Percentiles rank a stretch among this genome's conserved stretches.
These are phyloP conservation scores for Suillus brevipes DNA, from an alignment of 768 basidiomycete species.

Conservation along the genomic window DNA sequence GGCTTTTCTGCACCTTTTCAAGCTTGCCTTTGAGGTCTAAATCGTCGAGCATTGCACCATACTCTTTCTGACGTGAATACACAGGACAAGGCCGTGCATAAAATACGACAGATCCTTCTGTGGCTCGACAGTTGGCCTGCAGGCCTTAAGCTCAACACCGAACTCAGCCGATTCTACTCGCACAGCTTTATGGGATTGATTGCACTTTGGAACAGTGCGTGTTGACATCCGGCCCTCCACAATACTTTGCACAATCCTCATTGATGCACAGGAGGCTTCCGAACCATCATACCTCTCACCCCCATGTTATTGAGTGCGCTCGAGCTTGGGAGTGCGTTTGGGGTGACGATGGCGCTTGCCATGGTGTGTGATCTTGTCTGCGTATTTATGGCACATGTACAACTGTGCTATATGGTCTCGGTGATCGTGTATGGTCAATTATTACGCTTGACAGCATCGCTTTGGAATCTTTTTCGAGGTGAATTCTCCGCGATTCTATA, in stretches of 20 bases:
- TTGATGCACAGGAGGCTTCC: conserved; percentile 17
- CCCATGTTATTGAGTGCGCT: conserved; percentile 33
- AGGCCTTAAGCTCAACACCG: conserved; percentile 93
- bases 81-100: conserved; percentile 25
- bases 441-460: conserved; percentile 55
- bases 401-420: conserved; percentile 65
- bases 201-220: conserved; percentile 72
- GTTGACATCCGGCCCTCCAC: neutral
- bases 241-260: neutral
- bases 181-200: conserved; percentile 66
- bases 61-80: conserved; percentile 1
- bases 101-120: conserved; percentile 52
- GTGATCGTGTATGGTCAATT: conserved; percentile 61
- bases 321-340: conserved; percentile 40
- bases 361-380: conserved; percentile 65
- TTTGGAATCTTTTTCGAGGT: conserved; percentile 95
- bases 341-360: conserved; percentile 68
- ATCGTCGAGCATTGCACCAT: neutral
- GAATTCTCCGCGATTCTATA: conserved; percentile 13
- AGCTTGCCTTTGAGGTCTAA: conserved; percentile 42
- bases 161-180: conserved; percentile 86
- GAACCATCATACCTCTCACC: conserved; percentile 28
- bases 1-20: conserved; percentile 43
- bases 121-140: conserved; percentile 98
- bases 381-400: conserved; percentile 70